Evolutionary conservation across 345 rosid species (phyloP).

Genomic region (Eucalyptus guilfoylei): DNA sequence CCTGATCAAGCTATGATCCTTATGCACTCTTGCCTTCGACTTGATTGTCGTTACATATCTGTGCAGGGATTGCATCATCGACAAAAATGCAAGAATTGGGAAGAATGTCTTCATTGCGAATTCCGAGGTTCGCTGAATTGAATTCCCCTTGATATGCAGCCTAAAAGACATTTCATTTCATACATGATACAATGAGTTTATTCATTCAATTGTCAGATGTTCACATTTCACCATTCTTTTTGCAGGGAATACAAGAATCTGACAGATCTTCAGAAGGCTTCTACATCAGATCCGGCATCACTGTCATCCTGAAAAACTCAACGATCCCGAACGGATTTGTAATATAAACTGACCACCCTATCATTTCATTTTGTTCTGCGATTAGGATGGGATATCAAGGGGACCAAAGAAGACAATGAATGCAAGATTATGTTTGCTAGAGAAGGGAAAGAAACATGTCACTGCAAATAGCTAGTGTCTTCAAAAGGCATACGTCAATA

Average conservation of each 20-base stretch:
- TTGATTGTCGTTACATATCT: background rate
- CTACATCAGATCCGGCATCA: conserved; percentile 72
- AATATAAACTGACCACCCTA: conserved; percentile 19
- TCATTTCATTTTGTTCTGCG: background rate
- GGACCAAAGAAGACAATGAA: background rate
- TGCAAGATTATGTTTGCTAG: background rate
- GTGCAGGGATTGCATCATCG: conserved; percentile 82
- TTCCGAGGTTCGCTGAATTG: conserved; percentile 45
- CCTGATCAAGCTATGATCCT: background rate
- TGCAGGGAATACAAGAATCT: conserved; percentile 75
- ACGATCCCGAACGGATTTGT: conserved; percentile 49
- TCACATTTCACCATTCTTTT: background rate
- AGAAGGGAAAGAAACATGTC: background rate
- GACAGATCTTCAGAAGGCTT: conserved; percentile 83
- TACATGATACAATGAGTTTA: too few species aligned
- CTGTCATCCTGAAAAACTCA: conserved; percentile 49
- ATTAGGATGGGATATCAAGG: background rate
- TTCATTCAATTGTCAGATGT: background rate
- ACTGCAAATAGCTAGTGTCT: background rate
- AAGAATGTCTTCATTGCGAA: conserved; percentile 74
- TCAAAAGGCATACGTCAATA: background rate
- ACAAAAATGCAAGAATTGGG: conserved; percentile 92
- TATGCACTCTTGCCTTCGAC: background rate
- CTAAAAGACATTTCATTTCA: background rate
- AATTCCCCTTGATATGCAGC: background rate